phyloP scores from a whole-genome alignment of 495 filamentous ascomycete species.

The Tetracladium setigerum region DNA sequence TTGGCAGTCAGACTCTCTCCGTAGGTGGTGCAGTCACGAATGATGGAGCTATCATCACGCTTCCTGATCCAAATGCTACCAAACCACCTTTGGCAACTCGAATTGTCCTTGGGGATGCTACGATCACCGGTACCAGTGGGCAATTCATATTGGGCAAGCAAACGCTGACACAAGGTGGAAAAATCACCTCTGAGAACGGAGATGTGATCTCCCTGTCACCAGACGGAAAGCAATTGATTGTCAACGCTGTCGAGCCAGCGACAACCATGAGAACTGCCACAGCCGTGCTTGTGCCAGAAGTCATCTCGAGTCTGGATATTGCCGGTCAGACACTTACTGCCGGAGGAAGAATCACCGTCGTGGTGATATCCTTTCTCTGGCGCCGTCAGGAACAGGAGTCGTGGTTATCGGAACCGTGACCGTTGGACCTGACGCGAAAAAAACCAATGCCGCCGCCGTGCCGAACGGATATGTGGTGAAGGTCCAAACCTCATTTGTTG shows the following conservation, averaged over 20 bases:
- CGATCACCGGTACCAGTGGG: too few relatives aligned
- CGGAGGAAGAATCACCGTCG: slow-evolving; percentile 17
- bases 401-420: slow-evolving; percentile 16
- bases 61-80: slow-evolving; percentile 1
- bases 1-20: slow-evolving; percentile 16
- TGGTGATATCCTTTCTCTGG: slow-evolving; percentile 13
- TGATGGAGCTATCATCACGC: slow-evolving; percentile 7
- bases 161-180: background rate
- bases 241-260: slow-evolving; percentile 1
- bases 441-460: slow-evolving; percentile 3
- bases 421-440: slow-evolving; percentile 5
- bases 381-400: slow-evolving; percentile 10
- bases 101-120: too few relatives aligned
- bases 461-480: background rate
- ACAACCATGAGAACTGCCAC: background rate
- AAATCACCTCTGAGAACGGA: slow-evolving; percentile 7
- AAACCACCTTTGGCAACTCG: background rate
- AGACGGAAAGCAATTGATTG: slow-evolving; percentile 1
- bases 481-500: too few relatives aligned
- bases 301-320: slow-evolving; percentile 8
- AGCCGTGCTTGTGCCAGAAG: background rate
- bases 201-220: slow-evolving; percentile 8
- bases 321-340: slow-evolving; percentile 19
- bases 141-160: too few relatives aligned
- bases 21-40: slow-evolving; percentile 14